Evolutionary conservation across 257 asterid genomes (phyloP).

Genomic region (Capsicum chinense): DNA sequence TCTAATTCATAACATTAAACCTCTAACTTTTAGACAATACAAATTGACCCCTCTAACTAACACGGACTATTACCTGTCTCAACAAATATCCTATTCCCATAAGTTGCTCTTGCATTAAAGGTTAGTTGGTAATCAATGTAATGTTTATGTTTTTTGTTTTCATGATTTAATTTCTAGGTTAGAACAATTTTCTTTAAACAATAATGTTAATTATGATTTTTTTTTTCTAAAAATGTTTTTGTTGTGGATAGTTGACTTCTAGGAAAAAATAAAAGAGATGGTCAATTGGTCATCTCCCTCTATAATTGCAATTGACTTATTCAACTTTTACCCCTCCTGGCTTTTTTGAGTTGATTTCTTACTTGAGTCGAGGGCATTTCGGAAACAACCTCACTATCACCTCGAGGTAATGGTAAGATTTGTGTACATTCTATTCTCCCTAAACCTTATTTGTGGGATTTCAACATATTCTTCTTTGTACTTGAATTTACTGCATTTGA

Average conservation of each 20-base stretch:
- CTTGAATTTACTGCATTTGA: too few species aligned
- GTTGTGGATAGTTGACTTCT: slow-evolving; percentile 8
- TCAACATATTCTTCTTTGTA: background rate
- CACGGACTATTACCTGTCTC: too few species aligned
- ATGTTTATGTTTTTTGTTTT: background rate
- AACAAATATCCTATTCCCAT: too few species aligned
- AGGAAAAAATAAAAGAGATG: background rate
- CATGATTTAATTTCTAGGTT: background rate
- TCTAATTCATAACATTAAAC: too few species aligned
- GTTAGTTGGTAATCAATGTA: background rate
- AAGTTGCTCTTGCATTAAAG: background rate
- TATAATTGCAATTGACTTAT: slow-evolving; percentile 16
- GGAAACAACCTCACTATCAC: too few species aligned
- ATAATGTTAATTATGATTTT: background rate
- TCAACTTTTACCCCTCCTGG: background rate
- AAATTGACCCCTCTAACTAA: too few species aligned
- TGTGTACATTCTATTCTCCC: too few species aligned
- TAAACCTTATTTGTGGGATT: background rate
- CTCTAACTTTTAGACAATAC: too few species aligned
- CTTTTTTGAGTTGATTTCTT: background rate
- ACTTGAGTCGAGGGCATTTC: too few species aligned
- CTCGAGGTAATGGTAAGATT: too few species aligned
- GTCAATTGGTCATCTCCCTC: slow-evolving; percentile 25
- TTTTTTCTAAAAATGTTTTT: background rate
- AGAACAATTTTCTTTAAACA: background rate